Evolutionary conservation across 2,329 filamentous ascomycete species (phyloP).

Genomic region (Ophiostoma ulmi): DNA sequence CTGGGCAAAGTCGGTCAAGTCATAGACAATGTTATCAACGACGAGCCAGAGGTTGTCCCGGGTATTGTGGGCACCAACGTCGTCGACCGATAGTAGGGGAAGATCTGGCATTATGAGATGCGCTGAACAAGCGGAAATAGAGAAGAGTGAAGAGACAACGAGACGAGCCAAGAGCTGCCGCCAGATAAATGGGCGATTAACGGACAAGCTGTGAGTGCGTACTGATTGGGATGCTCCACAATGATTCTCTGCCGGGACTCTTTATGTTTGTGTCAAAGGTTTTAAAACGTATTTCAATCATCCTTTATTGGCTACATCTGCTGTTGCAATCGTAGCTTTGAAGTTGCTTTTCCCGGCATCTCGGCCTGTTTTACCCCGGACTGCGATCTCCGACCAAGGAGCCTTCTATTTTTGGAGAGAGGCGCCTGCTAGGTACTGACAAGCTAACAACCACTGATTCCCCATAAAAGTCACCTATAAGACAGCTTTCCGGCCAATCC

Average conservation of each 20-base stretch:
- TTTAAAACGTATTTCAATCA: neutral
- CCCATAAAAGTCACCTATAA: neutral
- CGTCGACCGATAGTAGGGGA: conserved; percentile 25
- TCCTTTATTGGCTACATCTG: neutral
- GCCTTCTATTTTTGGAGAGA: neutral
- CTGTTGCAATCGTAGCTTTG: neutral
- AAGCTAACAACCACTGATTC: neutral
- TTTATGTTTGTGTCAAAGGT: too few relatives aligned
- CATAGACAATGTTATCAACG: conserved; percentile 62
- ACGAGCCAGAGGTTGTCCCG: conserved; percentile 59
- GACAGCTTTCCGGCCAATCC: conserved; percentile 10
- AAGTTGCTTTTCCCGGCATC: neutral
- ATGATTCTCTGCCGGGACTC: too few relatives aligned
- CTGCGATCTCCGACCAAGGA: neutral
- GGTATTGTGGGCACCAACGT: conserved; percentile 46
- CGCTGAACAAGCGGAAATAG: neutral
- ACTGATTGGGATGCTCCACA: neutral
- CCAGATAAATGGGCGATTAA: neutral
- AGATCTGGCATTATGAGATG: neutral
- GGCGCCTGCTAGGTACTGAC: neutral
- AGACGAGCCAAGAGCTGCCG: neutral
- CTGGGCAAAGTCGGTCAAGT: conserved; percentile 60
- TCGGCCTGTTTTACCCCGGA: neutral
- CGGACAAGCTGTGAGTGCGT: conserved; percentile 2
- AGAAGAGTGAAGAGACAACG: neutral